Base-by-base conservation (phyloP, 805 yeast genomes). In the Tetrapisispora pingtungensis region DNA sequence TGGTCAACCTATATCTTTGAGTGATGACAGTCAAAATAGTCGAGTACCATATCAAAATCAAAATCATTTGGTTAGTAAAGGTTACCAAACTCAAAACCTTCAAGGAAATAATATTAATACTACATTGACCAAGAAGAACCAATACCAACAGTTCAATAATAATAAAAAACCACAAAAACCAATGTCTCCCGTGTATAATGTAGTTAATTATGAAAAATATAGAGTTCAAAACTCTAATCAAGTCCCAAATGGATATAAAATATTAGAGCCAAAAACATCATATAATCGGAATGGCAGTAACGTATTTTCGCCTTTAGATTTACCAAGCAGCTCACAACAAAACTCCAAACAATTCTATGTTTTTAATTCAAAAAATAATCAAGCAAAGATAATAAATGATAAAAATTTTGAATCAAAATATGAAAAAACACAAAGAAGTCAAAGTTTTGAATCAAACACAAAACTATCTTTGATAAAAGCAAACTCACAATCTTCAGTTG, bases 401-500 rank as follows among this genome's bases (percentile, higher is more conserved):
- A 30, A 14, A 4, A 14, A 4, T 6, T 14, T 3, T 13, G 18
- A 30, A 14, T 36, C 7, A 10, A 45, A 33, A 13, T 19, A 15
- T 10, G 19, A n/a, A 15, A 20, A 27, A 30, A 40, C 24, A 36
- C 46, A 40, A 26, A 27, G 45, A 40, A 45, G 44, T 17, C 44
- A 40, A 27, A 52, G 55, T 32, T 43, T 48, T 13, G 46, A 48
- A 17, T 48, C 53, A 14, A 45, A 47, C 18, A 48, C 19, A 10
- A 34, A 3, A n/a, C 22, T n/a, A 4, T 14, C 19, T 33, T 42
- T 53, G 33, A 46, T 49, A 1, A 50, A 57, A 34, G 56, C 56
- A 12, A 50, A 44, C 17, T 50, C 58, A 7, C 52, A 47, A 27
- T 53, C 59, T 12, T 54, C 58, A 8, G 30, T 42, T n/a, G 59